Conservation (phyloP, 2,329 filamentous ascomycete genomes). For the Myriosclerotinia duriaeana region DNA sequence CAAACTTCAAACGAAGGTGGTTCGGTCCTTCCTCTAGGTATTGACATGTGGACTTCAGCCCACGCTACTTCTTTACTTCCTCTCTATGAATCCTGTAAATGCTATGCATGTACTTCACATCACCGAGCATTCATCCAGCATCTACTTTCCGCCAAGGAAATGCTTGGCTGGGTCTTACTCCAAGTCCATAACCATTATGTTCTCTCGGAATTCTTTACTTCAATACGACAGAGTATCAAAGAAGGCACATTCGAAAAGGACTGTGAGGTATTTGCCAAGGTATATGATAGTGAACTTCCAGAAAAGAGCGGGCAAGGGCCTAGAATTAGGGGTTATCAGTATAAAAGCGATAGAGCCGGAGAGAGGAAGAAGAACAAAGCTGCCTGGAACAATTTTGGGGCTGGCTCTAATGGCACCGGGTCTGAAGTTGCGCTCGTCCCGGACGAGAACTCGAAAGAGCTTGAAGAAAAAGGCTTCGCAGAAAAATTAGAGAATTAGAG, state of each 20-base stretch:
- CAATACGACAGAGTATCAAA: conserved; percentile 64
- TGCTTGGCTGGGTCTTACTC: conserved; percentile 91
- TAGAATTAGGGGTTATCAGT: conserved; percentile 78
- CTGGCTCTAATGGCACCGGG: conserved; percentile 28
- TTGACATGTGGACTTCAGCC: conserved; percentile 70
- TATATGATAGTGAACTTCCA: conserved; percentile 72
- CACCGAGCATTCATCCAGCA: conserved; percentile 87
- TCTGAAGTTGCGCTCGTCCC: conserved; percentile 45
- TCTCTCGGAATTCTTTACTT: conserved; percentile 70
- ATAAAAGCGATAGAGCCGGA: conserved; percentile 62
- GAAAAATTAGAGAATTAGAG: conserved; percentile 39
- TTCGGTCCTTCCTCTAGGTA: conserved; percentile 57
- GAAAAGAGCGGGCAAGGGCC: conserved; percentile 75
- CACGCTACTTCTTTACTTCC: conserved; percentile 65
- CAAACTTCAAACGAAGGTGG: conserved; percentile 25
- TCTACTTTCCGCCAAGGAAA: conserved; percentile 85
- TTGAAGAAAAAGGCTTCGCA: conserved; percentile 58
- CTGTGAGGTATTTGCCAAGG: conserved; percentile 45
- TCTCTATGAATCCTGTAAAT: conserved; percentile 64
- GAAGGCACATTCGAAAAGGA: conserved; percentile 58
- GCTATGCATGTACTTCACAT: conserved; percentile 81
- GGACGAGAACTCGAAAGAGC: conserved; percentile 50
- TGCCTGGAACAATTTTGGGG: conserved; percentile 56
- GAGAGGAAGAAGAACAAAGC: conserved; percentile 67
- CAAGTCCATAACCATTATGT: conserved; percentile 87